Percentiles rank a stretch among this genome's conserved stretches.
These are phyloP conservation scores for Parietichytrium sp. DNA, from an alignment of 108 stramenopile species.

Conservation along the genomic window DNA sequence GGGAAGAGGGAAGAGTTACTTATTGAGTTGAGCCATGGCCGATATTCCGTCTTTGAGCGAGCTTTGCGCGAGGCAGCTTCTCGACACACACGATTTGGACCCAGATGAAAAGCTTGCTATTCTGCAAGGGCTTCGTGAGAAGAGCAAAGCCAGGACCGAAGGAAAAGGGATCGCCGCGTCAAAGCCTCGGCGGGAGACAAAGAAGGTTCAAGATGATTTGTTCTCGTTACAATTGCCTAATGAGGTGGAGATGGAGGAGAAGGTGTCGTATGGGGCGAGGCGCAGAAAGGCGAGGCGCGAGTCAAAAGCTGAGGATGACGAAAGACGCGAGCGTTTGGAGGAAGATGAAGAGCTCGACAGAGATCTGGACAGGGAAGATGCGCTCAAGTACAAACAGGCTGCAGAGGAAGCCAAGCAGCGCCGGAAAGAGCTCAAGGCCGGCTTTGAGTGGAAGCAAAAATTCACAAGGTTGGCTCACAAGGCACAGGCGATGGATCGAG, in stretches of 20 bases:
- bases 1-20: too few species aligned
- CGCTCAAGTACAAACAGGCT: slow-evolving; percentile 30
- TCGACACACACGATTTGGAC: background rate
- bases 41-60: background rate
- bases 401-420: slow-evolving; percentile 17
- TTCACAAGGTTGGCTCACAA: background rate
- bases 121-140: background rate
- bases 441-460: slow-evolving; percentile 4
- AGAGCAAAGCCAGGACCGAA: slow-evolving; percentile 31
- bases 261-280: background rate
- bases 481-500: background rate
- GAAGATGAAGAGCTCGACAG: background rate
- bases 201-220: background rate
- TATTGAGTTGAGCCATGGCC: too few species aligned
- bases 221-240: background rate
- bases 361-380: background rate
- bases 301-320: background rate
- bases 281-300: background rate
- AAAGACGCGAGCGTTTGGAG: background rate
- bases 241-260: background rate
- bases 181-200: background rate
- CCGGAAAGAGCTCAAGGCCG: slow-evolving; percentile 11
- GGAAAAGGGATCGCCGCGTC: background rate
- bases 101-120: slow-evolving; percentile 4
- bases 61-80: background rate